These are phyloP conservation scores for Phallus indusiatus DNA, from an alignment of 768 basidiomycete species.

Conservation along the genomic window DNA sequence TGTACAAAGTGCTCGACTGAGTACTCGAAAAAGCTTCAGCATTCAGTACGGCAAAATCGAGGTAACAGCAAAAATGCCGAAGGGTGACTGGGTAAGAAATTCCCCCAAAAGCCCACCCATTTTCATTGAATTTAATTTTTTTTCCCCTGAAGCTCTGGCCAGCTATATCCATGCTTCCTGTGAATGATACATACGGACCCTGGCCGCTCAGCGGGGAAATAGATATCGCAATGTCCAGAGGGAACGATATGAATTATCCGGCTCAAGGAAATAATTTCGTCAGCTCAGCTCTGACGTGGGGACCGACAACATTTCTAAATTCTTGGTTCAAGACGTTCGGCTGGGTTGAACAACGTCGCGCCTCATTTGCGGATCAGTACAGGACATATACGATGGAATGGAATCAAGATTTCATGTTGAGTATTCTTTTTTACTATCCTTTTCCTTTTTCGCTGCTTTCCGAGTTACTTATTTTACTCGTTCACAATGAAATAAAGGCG, in stretches of 20 bases:
- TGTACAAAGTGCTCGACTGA: slow-evolving; percentile 44
- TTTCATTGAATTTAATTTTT: neutral
- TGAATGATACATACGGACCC: slow-evolving; percentile 33
- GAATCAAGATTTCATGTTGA: slow-evolving; percentile 40
- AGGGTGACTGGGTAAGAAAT: slow-evolving; percentile 27
- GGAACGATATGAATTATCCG: slow-evolving; percentile 6
- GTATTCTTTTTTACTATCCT: slow-evolving; percentile 19
- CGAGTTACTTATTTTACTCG: neutral
- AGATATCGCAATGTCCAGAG: slow-evolving; percentile 27
- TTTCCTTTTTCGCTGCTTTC: neutral
- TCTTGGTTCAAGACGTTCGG: slow-evolving; percentile 32
- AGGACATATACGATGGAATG: slow-evolving; percentile 52
- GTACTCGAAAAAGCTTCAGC: slow-evolving; percentile 36
- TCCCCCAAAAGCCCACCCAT: neutral
- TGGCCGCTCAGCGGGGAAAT: slow-evolving; percentile 54
- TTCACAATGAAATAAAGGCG: slow-evolving; percentile 16
- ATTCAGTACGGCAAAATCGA: slow-evolving; percentile 52
- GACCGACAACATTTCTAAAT: slow-evolving; percentile 33
- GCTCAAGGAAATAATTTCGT: slow-evolving; percentile 34
- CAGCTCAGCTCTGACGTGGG: slow-evolving; percentile 60
- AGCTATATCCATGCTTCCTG: slow-evolving; percentile 39
- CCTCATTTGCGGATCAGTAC: slow-evolving; percentile 37
- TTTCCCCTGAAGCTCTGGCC: slow-evolving; percentile 23
- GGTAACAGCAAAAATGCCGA: slow-evolving; percentile 37
- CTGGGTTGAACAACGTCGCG: slow-evolving; percentile 34